These are phyloP conservation scores for Forsythia suspensa DNA, from an alignment of 257 asterid genomes.

Conservation along the genomic window DNA sequence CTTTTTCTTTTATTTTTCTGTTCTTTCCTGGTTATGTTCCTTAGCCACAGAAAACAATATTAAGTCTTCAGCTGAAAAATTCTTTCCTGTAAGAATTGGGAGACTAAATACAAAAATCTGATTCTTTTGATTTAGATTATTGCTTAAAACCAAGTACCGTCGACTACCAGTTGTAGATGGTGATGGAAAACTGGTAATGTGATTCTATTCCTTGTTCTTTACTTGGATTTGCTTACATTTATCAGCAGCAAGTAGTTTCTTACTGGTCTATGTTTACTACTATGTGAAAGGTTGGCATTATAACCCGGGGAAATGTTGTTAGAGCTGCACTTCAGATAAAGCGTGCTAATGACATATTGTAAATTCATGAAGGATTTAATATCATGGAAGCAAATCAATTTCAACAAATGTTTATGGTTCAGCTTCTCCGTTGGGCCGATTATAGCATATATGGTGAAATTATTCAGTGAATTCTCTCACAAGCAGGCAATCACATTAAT, in stretches of 20 bases:
- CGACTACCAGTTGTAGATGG: slow-evolving; percentile 87
- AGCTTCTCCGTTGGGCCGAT: slow-evolving; percentile 6
- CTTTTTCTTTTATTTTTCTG: neutral
- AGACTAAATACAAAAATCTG: neutral
- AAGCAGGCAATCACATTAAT: neutral
- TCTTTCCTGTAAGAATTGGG: neutral
- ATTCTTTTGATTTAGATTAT: slow-evolving; percentile 44
- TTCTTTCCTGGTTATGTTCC: neutral
- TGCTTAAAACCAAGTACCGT: slow-evolving; percentile 81
- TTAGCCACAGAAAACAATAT: neutral
- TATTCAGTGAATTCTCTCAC: slow-evolving; percentile 8
- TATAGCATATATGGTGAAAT: slow-evolving; percentile 4
- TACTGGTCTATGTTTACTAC: neutral
- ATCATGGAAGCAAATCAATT: neutral
- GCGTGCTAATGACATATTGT: slow-evolving; percentile 39
- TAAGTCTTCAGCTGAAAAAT: neutral
- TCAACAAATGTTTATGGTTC: slow-evolving; percentile 17
- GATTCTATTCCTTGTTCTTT: slow-evolving; percentile 17
- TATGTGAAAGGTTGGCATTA: slow-evolving; percentile 67
- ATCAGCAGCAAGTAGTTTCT: slow-evolving; percentile 17
- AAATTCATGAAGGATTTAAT: slow-evolving; percentile 10
- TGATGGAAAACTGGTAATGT: slow-evolving; percentile 79
- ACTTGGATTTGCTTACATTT: neutral
- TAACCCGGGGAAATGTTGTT: slow-evolving; percentile 88
- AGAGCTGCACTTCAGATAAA: slow-evolving; percentile 88